Base-by-base conservation (phyloP, 192 early-diverging fungal genomes). In the Dimargaris xerosporica region DNA sequence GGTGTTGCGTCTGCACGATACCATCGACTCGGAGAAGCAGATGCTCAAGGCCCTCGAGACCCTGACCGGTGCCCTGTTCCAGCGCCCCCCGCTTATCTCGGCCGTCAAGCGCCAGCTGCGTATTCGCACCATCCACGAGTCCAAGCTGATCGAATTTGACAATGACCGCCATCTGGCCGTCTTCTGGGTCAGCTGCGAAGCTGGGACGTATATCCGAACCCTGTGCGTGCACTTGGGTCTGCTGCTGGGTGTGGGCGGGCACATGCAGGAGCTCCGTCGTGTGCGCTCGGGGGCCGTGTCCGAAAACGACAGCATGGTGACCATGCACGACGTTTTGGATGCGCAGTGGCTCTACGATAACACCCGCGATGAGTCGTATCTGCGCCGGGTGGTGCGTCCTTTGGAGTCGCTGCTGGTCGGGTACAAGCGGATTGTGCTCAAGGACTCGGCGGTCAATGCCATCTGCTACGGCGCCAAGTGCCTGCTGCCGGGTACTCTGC, bases 401-500 rank as follows among this genome's bases (percentile, higher is more conserved):
- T 80, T 99, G 44, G 96, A 99, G 74, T 82, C 91, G 52, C 82
- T 99, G 29, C 82, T 99, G 64, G 88, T 85, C 26, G 81, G 80
- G 5, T 99, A 94, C 85, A 99, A 99, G 83, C 90, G 96, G 62
- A 73, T 99, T 45, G 92, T 99, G 43, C 92, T 99, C 54, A 99
- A 99, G 84, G 94, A 99, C 78, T 88, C 85, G 70, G 91, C 94
- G 7, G 91, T 99, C 66, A 99, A 99, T 66, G 91, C 96, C 53
- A 89, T 99, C 67, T 99, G 96, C 84, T 99, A 99, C 69, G 96
- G 96, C 63, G 96, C 96, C 69, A 96, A 97, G 82, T 73, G 97
- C 53, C 97, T 99, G 96, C 82, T 99, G 59, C 96, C 96, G 25
- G 96, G 96, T 72, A 84, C 97, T 23, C 78, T 99, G 58, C 88